Conservation (phyloP, 139 green algal species). For the Mesotaenium endlicherianum region DNA sequence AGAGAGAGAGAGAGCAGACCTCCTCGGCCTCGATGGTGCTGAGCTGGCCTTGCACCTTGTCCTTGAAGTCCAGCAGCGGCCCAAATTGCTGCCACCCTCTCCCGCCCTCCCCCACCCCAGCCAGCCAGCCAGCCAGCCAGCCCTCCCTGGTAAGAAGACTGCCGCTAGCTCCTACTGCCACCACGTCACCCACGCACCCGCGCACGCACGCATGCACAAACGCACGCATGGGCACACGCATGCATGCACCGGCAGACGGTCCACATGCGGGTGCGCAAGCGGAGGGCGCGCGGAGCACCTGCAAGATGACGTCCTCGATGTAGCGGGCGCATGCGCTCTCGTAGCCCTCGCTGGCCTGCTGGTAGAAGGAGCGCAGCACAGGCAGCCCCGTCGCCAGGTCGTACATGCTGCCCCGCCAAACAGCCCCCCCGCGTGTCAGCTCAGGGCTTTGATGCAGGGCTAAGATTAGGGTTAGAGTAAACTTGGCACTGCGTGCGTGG, state of each 20-base stretch:
- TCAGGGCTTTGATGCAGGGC: too few relatives aligned
- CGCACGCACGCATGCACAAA: neutral
- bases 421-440: too few relatives aligned
- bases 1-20: neutral
- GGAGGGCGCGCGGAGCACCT: too few relatives aligned
- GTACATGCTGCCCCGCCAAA: conserved; percentile 10
- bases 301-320: conserved; percentile 25
- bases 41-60: conserved; percentile 17
- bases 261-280: too few relatives aligned
- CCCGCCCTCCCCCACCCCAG: neutral
- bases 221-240: neutral
- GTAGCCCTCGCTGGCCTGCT: conserved; percentile 41
- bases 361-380: conserved; percentile 19
- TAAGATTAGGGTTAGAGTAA: too few relatives aligned
- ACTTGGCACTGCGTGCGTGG: too few relatives aligned
- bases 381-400: conserved; percentile 27
- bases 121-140: neutral
- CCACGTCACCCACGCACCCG: neutral
- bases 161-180: too few relatives aligned
- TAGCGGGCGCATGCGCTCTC: conserved; percentile 35
- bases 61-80: conserved; percentile 7
- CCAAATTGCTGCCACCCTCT: conserved; percentile 20
- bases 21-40: conserved; percentile 10
- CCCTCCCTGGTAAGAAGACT: too few relatives aligned
- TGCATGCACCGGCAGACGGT: too few relatives aligned